Conservation (phyloP, 176 grass and related monocot genomes). For the Juncus inflexus region DNA sequence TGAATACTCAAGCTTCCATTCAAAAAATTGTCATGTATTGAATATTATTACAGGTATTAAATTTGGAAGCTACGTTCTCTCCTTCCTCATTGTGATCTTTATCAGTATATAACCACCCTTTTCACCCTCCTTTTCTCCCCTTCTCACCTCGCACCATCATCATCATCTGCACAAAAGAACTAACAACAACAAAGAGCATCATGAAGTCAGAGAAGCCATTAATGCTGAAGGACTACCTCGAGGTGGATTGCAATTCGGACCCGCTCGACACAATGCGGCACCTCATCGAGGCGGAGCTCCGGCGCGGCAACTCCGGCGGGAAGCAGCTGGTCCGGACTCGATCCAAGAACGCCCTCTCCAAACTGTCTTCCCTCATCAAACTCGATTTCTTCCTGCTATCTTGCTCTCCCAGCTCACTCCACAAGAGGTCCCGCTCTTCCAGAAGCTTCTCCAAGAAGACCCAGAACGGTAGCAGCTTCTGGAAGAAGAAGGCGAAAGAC, state of each 20-base stretch:
- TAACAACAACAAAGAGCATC: slow-evolving; percentile 8
- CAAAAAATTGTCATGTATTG: no score
- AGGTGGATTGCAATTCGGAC: slow-evolving; percentile 54
- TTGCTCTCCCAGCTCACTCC: slow-evolving; percentile 15
- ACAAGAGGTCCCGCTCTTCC: slow-evolving; percentile 19
- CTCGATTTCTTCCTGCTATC: slow-evolving; percentile 32
- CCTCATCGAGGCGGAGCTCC: slow-evolving; percentile 33
- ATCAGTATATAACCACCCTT: slow-evolving; percentile 3
- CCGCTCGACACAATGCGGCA: slow-evolving; percentile 46
- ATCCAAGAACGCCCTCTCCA: slow-evolving; percentile 30
- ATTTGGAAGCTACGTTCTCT: slow-evolving; percentile 18
- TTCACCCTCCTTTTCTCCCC: slow-evolving; percentile 17
- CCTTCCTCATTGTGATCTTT: neutral
- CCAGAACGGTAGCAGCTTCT: slow-evolving; percentile 30
- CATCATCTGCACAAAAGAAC: neutral
- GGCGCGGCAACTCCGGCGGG: neutral
- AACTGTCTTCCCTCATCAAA: slow-evolving; percentile 42
- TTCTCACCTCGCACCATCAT: neutral
- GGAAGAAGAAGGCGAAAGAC: slow-evolving; percentile 39
- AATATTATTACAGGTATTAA: neutral
- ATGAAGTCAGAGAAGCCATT: slow-evolving; percentile 28
- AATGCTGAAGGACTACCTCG: slow-evolving; percentile 71
- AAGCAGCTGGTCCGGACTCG: slow-evolving; percentile 20
- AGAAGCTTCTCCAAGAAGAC: slow-evolving; percentile 35
- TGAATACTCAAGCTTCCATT: no score